Conservation (phyloP, 2,329 filamentous ascomycete genomes). For the Chrysoporthe austroafricana region DNA sequence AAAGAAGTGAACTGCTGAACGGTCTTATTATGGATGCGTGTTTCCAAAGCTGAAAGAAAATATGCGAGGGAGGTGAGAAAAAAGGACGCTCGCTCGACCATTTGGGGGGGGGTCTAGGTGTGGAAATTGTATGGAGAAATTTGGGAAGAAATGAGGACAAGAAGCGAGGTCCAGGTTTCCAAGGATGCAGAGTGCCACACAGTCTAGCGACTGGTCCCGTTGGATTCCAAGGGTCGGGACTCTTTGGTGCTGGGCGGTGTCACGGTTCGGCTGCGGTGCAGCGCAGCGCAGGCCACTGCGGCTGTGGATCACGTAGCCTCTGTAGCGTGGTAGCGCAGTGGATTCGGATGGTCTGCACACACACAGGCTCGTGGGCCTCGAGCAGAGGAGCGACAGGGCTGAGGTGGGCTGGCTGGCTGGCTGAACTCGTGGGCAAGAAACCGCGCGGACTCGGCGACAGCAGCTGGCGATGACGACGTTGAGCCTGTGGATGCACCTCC, state of each 20-base stretch:
- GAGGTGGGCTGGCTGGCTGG: conserved; percentile 1
- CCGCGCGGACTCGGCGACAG: conserved; percentile 4
- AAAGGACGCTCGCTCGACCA: conserved; percentile 31
- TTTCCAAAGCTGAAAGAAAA: conserved; percentile 25
- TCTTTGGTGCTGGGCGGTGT: conserved; percentile 8
- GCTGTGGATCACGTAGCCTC: conserved; percentile 12
- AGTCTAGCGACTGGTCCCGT: conserved; percentile 19
- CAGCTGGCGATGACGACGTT: conserved; percentile 3
- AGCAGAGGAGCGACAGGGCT: neutral
- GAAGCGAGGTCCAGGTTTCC: conserved; percentile 32
- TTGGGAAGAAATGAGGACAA: conserved; percentile 32
- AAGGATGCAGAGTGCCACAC: conserved; percentile 25
- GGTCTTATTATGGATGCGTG: conserved; percentile 27
- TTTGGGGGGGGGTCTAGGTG: conserved; percentile 28
- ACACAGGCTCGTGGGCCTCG: neutral
- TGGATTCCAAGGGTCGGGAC: neutral
- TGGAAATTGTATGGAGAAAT: conserved; percentile 31
- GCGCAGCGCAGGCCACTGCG: neutral
- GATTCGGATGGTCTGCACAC: conserved; percentile 12
- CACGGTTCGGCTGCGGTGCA: conserved; percentile 6
- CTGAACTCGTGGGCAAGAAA: conserved; percentile 3
- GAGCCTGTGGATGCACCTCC: neutral
- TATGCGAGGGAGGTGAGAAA: conserved; percentile 33
- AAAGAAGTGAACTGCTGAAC: conserved; percentile 16
- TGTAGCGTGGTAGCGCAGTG: conserved; percentile 15